phyloP scores from a whole-genome alignment of 1,284 basidiomycete species.

The Cystobasidiaceae sp. region DNA sequence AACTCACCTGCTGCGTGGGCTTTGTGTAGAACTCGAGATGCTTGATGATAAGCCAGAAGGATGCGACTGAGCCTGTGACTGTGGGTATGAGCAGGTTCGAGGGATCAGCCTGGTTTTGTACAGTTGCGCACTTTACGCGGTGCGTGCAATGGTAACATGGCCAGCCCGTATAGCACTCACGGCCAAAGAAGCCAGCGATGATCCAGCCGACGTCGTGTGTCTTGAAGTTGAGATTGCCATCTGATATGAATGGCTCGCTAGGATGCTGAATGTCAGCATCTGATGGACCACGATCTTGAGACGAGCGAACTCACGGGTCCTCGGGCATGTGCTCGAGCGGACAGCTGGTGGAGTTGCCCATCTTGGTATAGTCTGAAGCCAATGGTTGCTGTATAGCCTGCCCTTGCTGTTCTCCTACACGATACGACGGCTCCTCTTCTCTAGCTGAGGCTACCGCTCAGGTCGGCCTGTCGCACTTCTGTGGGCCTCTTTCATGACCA shows the following conservation, averaged over 20 bases:
- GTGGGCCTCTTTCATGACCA: too few species aligned
- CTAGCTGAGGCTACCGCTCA: too few species aligned
- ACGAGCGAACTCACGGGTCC: conserved; percentile 15
- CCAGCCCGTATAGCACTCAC: conserved; percentile 3
- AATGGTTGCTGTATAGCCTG: neutral
- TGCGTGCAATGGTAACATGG: neutral
- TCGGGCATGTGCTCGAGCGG: conserved; percentile 20
- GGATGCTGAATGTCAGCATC: neutral
- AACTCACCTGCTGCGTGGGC: conserved; percentile 48
- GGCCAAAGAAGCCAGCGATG: conserved; percentile 57
- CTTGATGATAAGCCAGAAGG: conserved; percentile 65
- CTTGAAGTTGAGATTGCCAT: conserved; percentile 25
- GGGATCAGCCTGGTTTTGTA: too few species aligned
- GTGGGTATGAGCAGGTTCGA: conserved; percentile 42
- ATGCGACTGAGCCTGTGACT: conserved; percentile 55
- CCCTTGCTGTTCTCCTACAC: neutral
- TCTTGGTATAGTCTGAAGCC: neutral
- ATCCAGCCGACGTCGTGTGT: conserved; percentile 61
- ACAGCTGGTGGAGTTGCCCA: conserved; percentile 30
- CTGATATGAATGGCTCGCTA: conserved; percentile 16
- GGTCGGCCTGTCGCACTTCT: too few species aligned
- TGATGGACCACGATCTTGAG: too few species aligned
- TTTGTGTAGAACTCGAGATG: conserved; percentile 69
- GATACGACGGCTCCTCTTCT: too few species aligned
- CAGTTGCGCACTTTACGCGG: neutral